Percentiles rank a stretch among this genome's conserved stretches.
Conservation (phyloP, 768 basidiomycete species). For the Boletus insuetus region DNA sequence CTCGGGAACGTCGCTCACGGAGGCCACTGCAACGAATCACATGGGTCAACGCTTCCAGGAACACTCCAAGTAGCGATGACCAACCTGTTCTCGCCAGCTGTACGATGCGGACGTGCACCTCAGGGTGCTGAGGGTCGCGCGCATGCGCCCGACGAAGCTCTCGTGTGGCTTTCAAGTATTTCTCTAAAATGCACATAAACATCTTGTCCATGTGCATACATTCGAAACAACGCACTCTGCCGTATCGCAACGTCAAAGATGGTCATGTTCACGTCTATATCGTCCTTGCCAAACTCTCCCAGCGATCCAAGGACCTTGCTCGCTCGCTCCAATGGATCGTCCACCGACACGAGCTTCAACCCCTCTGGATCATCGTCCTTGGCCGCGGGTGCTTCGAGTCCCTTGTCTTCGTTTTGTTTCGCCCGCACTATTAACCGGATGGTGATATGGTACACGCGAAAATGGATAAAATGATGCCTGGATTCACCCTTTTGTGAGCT, state of each 20-base stretch:
- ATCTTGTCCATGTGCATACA: neutral
- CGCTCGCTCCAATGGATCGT: constrained; percentile 74
- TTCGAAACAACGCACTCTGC: constrained; percentile 54
- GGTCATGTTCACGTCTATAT: constrained; percentile 70
- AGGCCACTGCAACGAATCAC: constrained; percentile 39
- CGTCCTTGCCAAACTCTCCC: constrained; percentile 44
- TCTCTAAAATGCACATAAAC: constrained; percentile 47
- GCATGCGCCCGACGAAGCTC: constrained; percentile 59
- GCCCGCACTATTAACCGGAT: constrained; percentile 26
- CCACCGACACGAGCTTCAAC: constrained; percentile 55
- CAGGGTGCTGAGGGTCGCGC: constrained; percentile 55
- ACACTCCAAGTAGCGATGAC: constrained; percentile 4
- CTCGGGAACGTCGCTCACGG: constrained; percentile 42
- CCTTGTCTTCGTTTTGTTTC: constrained; percentile 60
- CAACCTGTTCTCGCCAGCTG: constrained; percentile 59
- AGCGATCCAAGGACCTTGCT: constrained; percentile 68
- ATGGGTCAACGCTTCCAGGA: neutral
- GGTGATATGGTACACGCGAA: constrained; percentile 10
- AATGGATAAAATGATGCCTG: constrained; percentile 11
- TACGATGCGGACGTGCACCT: constrained; percentile 68
- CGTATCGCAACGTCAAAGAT: constrained; percentile 81
- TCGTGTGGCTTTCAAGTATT: constrained; percentile 73
- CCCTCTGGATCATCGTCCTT: constrained; percentile 90
- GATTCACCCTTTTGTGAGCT: constrained; percentile 60
- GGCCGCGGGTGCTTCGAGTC: constrained; percentile 49